phyloP scores from a whole-genome alignment of 768 basidiomycete species.

The Serendipita sp. region DNA sequence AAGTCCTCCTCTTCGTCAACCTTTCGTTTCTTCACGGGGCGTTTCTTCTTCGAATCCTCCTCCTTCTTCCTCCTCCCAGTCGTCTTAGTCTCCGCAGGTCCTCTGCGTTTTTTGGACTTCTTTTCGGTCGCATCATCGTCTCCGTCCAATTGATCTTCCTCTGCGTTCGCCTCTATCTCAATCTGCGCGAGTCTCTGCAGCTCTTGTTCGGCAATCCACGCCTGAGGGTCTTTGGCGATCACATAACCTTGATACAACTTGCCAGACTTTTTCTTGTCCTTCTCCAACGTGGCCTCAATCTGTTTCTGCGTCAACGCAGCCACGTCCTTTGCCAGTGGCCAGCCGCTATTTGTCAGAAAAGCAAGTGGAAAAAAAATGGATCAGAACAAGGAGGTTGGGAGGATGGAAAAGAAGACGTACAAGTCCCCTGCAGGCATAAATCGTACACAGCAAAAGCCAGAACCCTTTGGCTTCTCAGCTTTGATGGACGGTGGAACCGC shows the following conservation, averaged over 20 bases:
- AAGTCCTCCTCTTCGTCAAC: conserved; percentile 20
- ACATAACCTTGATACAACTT: conserved; percentile 55
- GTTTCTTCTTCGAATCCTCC: conserved; percentile 31
- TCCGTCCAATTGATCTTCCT: conserved; percentile 50
- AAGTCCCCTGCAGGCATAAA: conserved; percentile 94
- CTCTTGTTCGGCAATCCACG: conserved; percentile 38
- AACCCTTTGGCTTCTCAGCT: conserved; percentile 51
- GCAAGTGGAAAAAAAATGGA: not conserved
- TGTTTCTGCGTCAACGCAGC: conserved; percentile 60
- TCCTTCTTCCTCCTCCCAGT: conserved; percentile 25
- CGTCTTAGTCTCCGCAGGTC: not conserved
- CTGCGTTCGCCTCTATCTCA: conserved; percentile 38
- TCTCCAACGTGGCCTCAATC: conserved; percentile 69
- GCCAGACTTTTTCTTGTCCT: conserved; percentile 58
- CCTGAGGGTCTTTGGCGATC: conserved; percentile 56
- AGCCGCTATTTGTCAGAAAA: conserved; percentile 38
- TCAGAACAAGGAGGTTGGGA: conserved; percentile 7
- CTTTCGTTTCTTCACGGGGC: conserved; percentile 44
- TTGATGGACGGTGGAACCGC: conserved; percentile 42
- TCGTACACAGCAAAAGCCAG: conserved; percentile 51
- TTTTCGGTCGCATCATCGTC: conserved; percentile 26
- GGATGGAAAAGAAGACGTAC: conserved; percentile 36
- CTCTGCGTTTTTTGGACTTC: not conserved
- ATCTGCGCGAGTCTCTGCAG: conserved; percentile 21
- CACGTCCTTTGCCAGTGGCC: conserved; percentile 72